Evolutionary conservation across 345 rosid species (phyloP), one percentile per base, ranked within the genome.

Genomic region (Bruguiera gymnorhiza): DNA sequence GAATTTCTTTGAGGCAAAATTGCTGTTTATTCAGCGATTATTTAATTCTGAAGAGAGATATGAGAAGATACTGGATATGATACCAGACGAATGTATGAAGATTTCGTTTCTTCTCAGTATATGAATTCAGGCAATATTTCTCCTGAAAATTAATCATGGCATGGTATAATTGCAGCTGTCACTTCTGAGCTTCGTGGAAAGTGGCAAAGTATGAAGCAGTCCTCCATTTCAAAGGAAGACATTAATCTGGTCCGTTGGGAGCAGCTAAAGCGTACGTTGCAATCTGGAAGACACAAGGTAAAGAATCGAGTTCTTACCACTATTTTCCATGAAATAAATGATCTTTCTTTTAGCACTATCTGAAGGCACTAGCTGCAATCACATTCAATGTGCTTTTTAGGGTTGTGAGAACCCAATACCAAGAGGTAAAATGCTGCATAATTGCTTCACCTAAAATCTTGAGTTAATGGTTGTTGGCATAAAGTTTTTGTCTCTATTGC

Each of bases 11-110:
- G 99, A 95, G 91, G 78, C 67, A 62, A 86, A 83, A 70, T 65
- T 92, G 81, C 93, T 90, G 70, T 68, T 75, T 27, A 82, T 63
- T 75, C 98, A 90, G 83, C 80, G 79, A 50, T 61, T 90, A 55
- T 82, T 95, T 73, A 81, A 91, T 43, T 81, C 79, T 46, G 86
- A 88, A 79, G 97, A 92, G 72, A 92, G 85, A 83, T 92, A 85
- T 65, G 98, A 88, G 81, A 90, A 87, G 84, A 82, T 95, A 60
- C 75, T 90, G 74, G 93, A 82, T 66, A 88, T 92, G 96, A 88
- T 95, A 83, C 87, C 93, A 62, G 91, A 91, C 79, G 85, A 82
- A 79, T 87, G 97, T 88, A 87, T 69, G 62, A 15, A 65, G 16
- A 48, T n/a, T 56, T 31, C 16, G 16, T 69, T 61, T 39, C 32